These are phyloP conservation scores for Neurospora sp. DNA, from an alignment of 2,329 filamentous ascomycete genomes.

Conservation along the genomic window DNA sequence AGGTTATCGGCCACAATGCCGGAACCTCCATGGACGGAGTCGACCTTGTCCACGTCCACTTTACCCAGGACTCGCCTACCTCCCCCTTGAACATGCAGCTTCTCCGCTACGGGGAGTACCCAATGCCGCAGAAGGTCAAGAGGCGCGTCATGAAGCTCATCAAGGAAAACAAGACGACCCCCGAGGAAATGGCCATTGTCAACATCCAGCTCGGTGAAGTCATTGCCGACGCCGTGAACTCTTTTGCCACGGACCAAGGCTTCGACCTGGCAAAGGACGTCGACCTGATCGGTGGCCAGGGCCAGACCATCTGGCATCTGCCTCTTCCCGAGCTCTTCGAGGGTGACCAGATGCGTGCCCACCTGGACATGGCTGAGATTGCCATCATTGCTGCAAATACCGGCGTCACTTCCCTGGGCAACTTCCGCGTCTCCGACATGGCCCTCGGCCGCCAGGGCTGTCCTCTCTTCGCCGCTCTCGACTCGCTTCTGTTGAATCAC, in stretches of 20 bases:
- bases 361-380: slow-evolving; percentile 1
- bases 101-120: background rate
- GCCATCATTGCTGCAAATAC: slow-evolving; percentile 4
- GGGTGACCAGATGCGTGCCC: slow-evolving; percentile 1
- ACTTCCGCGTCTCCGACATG: slow-evolving; percentile 1
- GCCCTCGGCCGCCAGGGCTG: background rate
- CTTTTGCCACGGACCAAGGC: background rate
- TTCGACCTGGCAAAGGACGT: background rate
- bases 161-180: background rate
- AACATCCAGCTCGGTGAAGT: background rate
- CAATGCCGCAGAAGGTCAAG: background rate
- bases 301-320: slow-evolving; percentile 1
- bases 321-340: slow-evolving; percentile 2
- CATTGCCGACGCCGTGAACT: background rate
- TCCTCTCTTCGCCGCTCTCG: slow-evolving; percentile 1
- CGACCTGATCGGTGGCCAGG: slow-evolving; percentile 1
- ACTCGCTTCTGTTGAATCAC: background rate
- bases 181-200: slow-evolving; percentile 2
- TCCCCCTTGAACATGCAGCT: background rate
- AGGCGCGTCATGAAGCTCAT: background rate
- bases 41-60: slow-evolving; percentile 1
- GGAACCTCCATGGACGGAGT: slow-evolving; percentile 1
- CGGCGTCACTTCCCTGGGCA: background rate
- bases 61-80: background rate
- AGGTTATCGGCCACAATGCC: slow-evolving; percentile 3